Evolutionary conservation across 1,284 basidiomycete genomes (phyloP), one percentile per base, ranked within the genome.

Genomic region (Papiliotrema flavescens): DNA sequence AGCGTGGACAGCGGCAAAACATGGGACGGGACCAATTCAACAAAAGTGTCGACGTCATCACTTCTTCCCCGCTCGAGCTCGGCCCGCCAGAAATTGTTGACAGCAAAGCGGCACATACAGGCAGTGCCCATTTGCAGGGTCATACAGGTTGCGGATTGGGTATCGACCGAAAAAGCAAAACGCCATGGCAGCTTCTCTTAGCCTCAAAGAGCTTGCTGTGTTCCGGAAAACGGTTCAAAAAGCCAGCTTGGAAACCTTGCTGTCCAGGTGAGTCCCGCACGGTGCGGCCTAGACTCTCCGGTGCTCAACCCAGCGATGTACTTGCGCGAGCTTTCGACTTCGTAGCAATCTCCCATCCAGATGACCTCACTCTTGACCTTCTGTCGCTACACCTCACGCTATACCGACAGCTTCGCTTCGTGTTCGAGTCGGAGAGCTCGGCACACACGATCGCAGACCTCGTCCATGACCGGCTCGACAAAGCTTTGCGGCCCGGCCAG

Each of bases 221-320:
- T 20, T 48, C 5, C 62, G 65, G 23, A 69, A 69, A 47, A 51
- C 43, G 14, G 53, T 70, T 24, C 51, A 59, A 19, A 62, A 60
- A 40, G 60, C 54, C 14, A 54, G 52, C 17, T 13, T 37, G 1
- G 35, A 57, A 11, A 56, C 65, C 35, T 57, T 70, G 8, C 19
- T 48, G 13, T 42, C 54, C 34, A 60, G 61, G 66, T 69, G 40
- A 13, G 63, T 51, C 1, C 22, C 20, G n/a, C 14, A 32, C 5
- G 11, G 15, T 23, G 14, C 14, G n/a, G 20, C 40, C n/a, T 15
- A 11, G 7, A 50, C 17, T 42, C 37, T 26, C 20, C 19, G 7
- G 7, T 8, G 32, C 40, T 36, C 28, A 17, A 49, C 40, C 22
- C 28, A 61, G 62, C 19, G 35, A 40, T 3, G 43, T 56, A 1